Conservation (phyloP, 2,329 filamentous ascomycete species). For the Calonectria leucothoes region DNA sequence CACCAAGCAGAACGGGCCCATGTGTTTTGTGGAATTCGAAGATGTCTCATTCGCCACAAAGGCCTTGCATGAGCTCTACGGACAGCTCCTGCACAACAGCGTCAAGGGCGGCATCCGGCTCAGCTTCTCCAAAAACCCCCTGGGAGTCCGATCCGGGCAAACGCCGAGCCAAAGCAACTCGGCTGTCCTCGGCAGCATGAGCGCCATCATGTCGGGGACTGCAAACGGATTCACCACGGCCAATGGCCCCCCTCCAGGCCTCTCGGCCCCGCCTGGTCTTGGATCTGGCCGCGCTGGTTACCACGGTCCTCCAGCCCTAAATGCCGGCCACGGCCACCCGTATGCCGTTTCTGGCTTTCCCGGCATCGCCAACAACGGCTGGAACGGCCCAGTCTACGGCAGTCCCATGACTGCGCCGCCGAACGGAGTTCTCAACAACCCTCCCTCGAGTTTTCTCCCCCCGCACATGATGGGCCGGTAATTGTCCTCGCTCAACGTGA, state of each 20-base stretch:
- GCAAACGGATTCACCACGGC: conserved; percentile 74
- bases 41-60: conserved; percentile 93
- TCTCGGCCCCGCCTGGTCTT: conserved; percentile 80
- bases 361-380: conserved; percentile 33
- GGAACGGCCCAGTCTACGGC: conserved; percentile 38
- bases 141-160: conserved; percentile 88
- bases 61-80: conserved; percentile 89
- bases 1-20: conserved; percentile 93
- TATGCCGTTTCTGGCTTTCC: conserved; percentile 31
- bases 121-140: conserved; percentile 96
- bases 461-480: conserved; percentile 51
- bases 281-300: conserved; percentile 46
- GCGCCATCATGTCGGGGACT: conserved; percentile 63
- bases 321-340: conserved; percentile 25
- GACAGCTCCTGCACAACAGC: conserved; percentile 87
- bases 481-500: not conserved
- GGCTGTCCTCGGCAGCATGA: conserved; percentile 64
- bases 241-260: conserved; percentile 84
- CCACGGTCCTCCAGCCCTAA: conserved; percentile 35
- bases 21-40: conserved; percentile 99
- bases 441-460: conserved; percentile 41
- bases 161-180: conserved; percentile 56
- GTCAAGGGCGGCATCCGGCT: conserved; percentile 94
- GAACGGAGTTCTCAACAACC: conserved; percentile 34
- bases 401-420: conserved; percentile 19